Percentiles rank a stretch among this genome's conserved stretches.
phyloP scores from a whole-genome alignment of 2,329 filamentous ascomycete species.

The Ascochyta clinopodiicola region DNA sequence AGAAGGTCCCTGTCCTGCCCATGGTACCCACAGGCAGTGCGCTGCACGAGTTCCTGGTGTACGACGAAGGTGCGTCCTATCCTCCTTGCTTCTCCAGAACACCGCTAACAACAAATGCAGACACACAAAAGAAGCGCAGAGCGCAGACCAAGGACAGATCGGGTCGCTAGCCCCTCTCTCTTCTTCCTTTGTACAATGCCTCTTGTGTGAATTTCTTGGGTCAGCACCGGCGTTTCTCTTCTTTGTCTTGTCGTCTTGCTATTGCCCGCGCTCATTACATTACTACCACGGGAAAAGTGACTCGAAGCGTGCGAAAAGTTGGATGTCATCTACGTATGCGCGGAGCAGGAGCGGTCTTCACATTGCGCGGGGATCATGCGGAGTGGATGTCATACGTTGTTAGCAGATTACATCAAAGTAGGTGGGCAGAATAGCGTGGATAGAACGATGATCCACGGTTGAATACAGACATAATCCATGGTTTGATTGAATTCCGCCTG shows the following conservation, averaged over 20 bases:
- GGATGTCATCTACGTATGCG: conserved; percentile 5
- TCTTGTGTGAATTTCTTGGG: conserved; percentile 31
- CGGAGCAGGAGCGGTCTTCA: neutral
- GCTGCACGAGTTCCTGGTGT: conserved; percentile 91
- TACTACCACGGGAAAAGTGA: neutral
- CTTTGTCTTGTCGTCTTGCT: neutral
- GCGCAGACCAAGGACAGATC: conserved; percentile 39
- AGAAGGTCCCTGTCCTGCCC: conserved; percentile 90
- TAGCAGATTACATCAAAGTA: neutral
- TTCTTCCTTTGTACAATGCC: conserved; percentile 17
- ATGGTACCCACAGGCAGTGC: conserved; percentile 92
- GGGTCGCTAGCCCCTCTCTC: conserved; percentile 27
- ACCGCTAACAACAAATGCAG: conserved; percentile 22
- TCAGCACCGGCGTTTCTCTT: conserved; percentile 24
- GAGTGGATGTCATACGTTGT: neutral
- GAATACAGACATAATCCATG: neutral
- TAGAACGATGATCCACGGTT: neutral
- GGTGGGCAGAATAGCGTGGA: neutral
- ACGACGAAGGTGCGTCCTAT: conserved; percentile 72
- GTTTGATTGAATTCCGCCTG: no score
- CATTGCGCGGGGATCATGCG: no score
- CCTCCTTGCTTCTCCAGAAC: no score
- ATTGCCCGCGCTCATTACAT: conserved; percentile 3
- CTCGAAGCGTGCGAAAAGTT: conserved; percentile 8
- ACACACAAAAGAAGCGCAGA: conserved; percentile 36